Conservation (phyloP, 495 filamentous ascomycete genomes). For the Tetracladium setigerum region DNA sequence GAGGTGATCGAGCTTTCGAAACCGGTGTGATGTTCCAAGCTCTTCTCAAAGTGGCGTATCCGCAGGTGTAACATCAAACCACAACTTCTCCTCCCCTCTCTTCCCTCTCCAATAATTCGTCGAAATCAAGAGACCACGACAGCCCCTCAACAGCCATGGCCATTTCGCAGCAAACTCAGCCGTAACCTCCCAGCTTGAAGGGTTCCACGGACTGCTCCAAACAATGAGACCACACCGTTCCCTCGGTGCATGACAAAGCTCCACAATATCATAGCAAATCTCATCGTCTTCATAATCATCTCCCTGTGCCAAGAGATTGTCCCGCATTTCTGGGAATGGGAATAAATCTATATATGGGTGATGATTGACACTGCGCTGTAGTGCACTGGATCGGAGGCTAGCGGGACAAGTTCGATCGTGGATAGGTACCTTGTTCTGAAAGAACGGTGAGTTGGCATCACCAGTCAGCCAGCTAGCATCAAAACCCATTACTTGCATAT, state of each 20-base stretch:
- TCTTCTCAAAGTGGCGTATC: too few relatives aligned
- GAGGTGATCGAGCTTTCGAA: too few relatives aligned
- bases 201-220: constrained; percentile 38
- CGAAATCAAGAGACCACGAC: constrained; percentile 27
- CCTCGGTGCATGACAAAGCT: constrained; percentile 14
- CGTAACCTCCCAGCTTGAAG: constrained; percentile 36
- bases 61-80: neutral
- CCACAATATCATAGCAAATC: constrained; percentile 25
- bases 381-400: constrained; percentile 28
- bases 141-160: constrained; percentile 33
- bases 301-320: constrained; percentile 25
- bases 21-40: too few relatives aligned
- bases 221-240: constrained; percentile 27
- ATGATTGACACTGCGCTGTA: constrained; percentile 28
- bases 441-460: constrained; percentile 24
- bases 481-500: constrained; percentile 17
- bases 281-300: constrained; percentile 14
- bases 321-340: constrained; percentile 37
- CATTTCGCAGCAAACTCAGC: constrained; percentile 34
- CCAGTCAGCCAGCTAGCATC: constrained; percentile 13
- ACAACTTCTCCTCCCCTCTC: constrained; percentile 1
- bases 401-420: constrained; percentile 18
- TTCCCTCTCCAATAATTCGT: constrained; percentile 36
- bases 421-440: neutral
- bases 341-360: constrained; percentile 45